Conservation (phyloP, 2,329 filamentous ascomycete genomes). For the Monilinia laxa region DNA sequence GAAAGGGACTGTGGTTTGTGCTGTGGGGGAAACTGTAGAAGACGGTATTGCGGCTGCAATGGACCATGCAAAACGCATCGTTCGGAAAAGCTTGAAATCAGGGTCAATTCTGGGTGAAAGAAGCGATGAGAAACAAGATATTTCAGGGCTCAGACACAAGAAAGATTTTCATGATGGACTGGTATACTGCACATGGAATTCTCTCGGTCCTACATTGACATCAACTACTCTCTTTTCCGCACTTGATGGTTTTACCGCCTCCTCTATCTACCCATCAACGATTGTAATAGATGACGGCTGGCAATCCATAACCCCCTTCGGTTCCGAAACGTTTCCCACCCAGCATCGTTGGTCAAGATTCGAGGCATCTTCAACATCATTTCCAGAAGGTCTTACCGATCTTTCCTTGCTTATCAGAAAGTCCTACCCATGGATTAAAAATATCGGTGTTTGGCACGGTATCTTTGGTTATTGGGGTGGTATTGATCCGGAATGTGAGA, state of each 20-base stretch:
- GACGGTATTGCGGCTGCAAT: slow-evolving; percentile 23
- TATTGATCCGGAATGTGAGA: slow-evolving; percentile 24
- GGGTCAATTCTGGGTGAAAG: neutral
- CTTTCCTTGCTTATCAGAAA: slow-evolving; percentile 17
- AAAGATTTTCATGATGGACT: slow-evolving; percentile 21
- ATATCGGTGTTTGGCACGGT: slow-evolving; percentile 30
- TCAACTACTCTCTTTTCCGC: slow-evolving; percentile 20
- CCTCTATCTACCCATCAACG: slow-evolving; percentile 26
- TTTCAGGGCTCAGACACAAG: neutral
- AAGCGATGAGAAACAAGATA: too few species aligned
- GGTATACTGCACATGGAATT: slow-evolving; percentile 28
- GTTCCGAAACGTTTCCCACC: slow-evolving; percentile 8
- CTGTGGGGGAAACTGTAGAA: slow-evolving; percentile 23
- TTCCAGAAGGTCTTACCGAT: slow-evolving; percentile 25
- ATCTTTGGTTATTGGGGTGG: slow-evolving; percentile 29
- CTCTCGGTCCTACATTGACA: slow-evolving; percentile 25
- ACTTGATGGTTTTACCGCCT: slow-evolving; percentile 19
- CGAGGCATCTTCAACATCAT: slow-evolving; percentile 23
- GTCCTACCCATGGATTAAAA: slow-evolving; percentile 24
- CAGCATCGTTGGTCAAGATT: slow-evolving; percentile 25
- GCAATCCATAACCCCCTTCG: slow-evolving; percentile 25
- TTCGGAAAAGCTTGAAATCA: neutral
- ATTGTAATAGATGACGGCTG: slow-evolving; percentile 30
- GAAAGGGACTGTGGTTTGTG: slow-evolving; percentile 17
- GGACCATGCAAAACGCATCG: slow-evolving; percentile 19